These are phyloP conservation scores for Ziziphus jujuba DNA, from an alignment of 306 rosid genomes.

Conservation along the genomic window DNA sequence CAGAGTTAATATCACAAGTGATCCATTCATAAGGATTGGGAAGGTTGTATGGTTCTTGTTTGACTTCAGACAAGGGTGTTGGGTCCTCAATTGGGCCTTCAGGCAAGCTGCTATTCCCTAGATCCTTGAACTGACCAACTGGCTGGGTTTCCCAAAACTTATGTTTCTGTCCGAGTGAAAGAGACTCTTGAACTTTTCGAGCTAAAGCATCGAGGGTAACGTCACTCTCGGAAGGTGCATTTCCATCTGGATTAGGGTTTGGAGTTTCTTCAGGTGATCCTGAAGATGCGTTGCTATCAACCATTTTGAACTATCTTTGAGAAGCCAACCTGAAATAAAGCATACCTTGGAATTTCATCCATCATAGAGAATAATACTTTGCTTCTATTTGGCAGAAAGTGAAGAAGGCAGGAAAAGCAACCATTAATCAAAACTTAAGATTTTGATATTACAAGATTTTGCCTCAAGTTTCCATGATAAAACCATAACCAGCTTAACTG, in stretches of 20 bases:
- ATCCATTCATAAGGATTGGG: conserved; percentile 1
- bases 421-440: neutral
- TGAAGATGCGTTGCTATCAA: conserved; percentile 58
- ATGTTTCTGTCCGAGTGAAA: neutral
- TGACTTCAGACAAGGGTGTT: neutral
- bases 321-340: conserved; percentile 29
- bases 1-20: conserved; percentile 2
- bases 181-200: neutral
- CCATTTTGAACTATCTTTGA: conserved; percentile 40
- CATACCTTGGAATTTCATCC: neutral
- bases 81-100: conserved; percentile 1
- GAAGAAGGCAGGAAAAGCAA: neutral
- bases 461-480: no score
- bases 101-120: neutral
- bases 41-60: neutral
- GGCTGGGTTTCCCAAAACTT: conserved; percentile 3
- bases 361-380: conserved; percentile 1
- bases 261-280: conserved; percentile 59
- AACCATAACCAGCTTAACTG: neutral
- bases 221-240: conserved; percentile 57
- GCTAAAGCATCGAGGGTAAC: conserved; percentile 45
- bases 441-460: neutral
- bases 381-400: no score
- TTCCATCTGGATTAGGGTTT: conserved; percentile 65
- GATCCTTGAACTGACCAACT: neutral